Conservation (phyloP, 148 eudicot species). For the Dianthus caryophyllus region DNA sequence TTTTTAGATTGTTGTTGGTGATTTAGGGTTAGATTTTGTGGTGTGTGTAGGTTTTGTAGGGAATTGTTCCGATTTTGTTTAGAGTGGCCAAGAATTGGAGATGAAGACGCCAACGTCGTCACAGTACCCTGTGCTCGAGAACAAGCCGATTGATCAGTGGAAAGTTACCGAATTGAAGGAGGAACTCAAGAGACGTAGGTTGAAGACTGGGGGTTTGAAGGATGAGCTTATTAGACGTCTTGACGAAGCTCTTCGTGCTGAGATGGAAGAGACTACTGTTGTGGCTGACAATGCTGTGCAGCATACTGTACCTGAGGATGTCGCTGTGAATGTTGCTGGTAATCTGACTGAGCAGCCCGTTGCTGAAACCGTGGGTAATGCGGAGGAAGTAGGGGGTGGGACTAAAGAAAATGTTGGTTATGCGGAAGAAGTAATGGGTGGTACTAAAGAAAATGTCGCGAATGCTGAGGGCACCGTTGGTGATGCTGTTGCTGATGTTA, state of each 20-base stretch:
- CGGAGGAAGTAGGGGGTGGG: neutral
- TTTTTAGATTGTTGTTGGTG: neutral
- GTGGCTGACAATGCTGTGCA: slow-evolving; percentile 22
- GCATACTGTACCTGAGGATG: slow-evolving; percentile 21
- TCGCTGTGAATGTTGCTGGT: neutral
- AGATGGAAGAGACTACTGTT: slow-evolving; percentile 29
- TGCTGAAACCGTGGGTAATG: neutral
- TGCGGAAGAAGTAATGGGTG: neutral
- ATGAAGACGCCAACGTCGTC: slow-evolving; percentile 40
- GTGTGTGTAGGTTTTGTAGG: neutral
- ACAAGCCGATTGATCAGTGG: slow-evolving; percentile 83
- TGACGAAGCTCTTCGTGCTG: slow-evolving; percentile 61
- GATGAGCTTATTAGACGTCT: slow-evolving; percentile 68
- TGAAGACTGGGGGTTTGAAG: slow-evolving; percentile 73
- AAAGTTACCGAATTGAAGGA: slow-evolving; percentile 88
- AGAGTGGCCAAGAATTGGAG: slow-evolving; percentile 13
- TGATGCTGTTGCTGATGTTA: slow-evolving; percentile 8
- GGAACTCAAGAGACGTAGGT: slow-evolving; percentile 78
- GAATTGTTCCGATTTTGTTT: neutral
- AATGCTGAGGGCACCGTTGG: slow-evolving; percentile 9
- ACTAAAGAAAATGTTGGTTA: slow-evolving; percentile 6
- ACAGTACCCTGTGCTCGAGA: slow-evolving; percentile 53
- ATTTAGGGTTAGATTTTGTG: neutral
- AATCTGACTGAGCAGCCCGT: slow-evolving; percentile 2
- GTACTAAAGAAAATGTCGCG: too few species aligned